Percentiles rank a stretch among this genome's conserved stretches.
These are phyloP conservation scores for Triticum turgidum DNA, from an alignment of 176 grass and related monocot genomes.

Conservation along the genomic window DNA sequence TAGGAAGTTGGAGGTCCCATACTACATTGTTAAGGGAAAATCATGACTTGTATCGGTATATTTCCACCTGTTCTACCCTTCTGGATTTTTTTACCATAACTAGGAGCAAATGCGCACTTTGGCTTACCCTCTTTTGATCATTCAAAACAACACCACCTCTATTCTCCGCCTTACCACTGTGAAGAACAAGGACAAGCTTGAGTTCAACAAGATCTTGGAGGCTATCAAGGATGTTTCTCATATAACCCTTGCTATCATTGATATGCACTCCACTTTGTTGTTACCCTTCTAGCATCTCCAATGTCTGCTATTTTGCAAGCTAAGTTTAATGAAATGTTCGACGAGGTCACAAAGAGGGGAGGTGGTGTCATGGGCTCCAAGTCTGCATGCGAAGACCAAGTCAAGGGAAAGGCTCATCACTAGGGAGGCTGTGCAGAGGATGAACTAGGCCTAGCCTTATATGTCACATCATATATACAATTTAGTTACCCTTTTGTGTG, in stretches of 20 bases:
- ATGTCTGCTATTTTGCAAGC: constrained; percentile 8
- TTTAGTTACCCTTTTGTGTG: constrained; percentile 24
- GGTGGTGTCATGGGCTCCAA: constrained; percentile 69
- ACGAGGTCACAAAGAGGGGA: constrained; percentile 63
- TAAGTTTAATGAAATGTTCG: constrained; percentile 64
- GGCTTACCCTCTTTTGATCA: too few species aligned
- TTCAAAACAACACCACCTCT: constrained; percentile 54
- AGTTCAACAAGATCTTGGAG: constrained; percentile 78
- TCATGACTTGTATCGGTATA: too few species aligned
- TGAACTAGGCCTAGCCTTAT: constrained; percentile 36
- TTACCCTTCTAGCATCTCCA: neutral
- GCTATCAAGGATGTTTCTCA: constrained; percentile 44
- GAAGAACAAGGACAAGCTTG: constrained; percentile 76
- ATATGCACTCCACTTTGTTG: neutral
- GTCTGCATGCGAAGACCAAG: constrained; percentile 64
- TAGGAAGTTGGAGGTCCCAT: too few species aligned
- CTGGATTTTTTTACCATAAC: too few species aligned
- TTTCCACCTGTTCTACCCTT: too few species aligned
- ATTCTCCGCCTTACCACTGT: constrained; percentile 68
- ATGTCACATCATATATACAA: neutral
- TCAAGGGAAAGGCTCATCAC: constrained; percentile 60
- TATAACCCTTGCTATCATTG: neutral
- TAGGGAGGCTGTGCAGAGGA: constrained; percentile 59
- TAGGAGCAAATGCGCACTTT: too few species aligned
- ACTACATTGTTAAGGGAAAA: too few species aligned